Percentiles rank a stretch among this genome's conserved stretches.
phyloP scores from a whole-genome alignment of 2,329 filamentous ascomycete species.

The Colletotrichum tanaceti region DNA sequence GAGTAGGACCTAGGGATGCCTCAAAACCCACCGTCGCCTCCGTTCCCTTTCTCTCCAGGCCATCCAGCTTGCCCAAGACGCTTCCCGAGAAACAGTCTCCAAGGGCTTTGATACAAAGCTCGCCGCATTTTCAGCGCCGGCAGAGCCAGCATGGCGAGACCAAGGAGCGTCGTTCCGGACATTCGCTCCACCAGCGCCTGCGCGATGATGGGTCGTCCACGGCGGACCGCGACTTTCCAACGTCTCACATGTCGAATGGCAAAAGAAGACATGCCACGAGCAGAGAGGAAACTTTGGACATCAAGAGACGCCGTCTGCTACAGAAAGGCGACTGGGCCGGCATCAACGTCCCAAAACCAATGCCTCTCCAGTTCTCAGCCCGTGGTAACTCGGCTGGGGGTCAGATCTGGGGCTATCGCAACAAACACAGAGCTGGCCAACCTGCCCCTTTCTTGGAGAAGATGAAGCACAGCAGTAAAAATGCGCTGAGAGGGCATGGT shows the following conservation, averaged over 20 bases:
- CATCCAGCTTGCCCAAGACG: neutral
- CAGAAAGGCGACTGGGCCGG: constrained; percentile 47
- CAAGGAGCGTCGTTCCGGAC: no score
- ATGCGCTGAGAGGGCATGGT: neutral
- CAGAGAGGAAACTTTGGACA: constrained; percentile 16
- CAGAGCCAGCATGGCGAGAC: constrained; percentile 41
- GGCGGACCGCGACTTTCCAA: neutral
- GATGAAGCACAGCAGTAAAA: neutral
- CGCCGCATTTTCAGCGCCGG: constrained; percentile 34
- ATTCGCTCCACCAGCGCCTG: neutral
- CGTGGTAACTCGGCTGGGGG: neutral
- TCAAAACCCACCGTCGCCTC: constrained; percentile 1
- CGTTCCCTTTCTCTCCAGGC: constrained; percentile 46
- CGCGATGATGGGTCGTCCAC: neutral
- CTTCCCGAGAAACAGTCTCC: neutral
- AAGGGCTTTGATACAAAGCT: neutral
- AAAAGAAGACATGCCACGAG: constrained; percentile 7
- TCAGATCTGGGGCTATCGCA: constrained; percentile 36
- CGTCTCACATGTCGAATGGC: neutral
- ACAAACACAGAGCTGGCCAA: neutral
- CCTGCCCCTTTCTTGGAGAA: neutral
- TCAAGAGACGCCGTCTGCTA: constrained; percentile 39
- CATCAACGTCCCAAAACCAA: constrained; percentile 48
- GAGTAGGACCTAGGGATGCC: neutral
- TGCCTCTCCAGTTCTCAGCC: constrained; percentile 33